A percentile compares a stretch with the other conserved stretches of the same genome.
Evolutionary conservation across 306 rosid genomes (phyloP).

Genomic region (Citrullus colocynthis): DNA sequence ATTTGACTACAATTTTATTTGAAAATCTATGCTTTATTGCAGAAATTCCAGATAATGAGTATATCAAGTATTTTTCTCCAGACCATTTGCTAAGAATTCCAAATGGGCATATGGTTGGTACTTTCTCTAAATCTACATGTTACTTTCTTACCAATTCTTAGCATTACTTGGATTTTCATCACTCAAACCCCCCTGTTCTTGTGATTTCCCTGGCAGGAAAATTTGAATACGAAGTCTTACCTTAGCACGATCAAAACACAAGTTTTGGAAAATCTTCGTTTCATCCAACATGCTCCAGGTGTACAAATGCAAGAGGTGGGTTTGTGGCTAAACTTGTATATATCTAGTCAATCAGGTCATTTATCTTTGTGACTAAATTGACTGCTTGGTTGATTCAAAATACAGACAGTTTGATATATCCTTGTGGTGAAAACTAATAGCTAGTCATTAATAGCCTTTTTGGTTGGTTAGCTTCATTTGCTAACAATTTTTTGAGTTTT

Average conservation of each 20-base stretch:
- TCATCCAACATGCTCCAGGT: conserved; percentile 90
- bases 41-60: conserved; percentile 93
- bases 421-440: neutral
- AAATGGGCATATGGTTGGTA: conserved; percentile 64
- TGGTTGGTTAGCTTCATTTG: neutral
- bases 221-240: conserved; percentile 82
- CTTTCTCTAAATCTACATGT: conserved; percentile 9
- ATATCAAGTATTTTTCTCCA: conserved; percentile 81
- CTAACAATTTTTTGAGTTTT: neutral
- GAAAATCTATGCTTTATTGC: conserved; percentile 26
- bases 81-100: conserved; percentile 83
- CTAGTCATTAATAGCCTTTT: neutral
- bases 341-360: neutral
- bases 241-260: conserved; percentile 82
- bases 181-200: conserved; percentile 3
- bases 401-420: neutral
- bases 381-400: neutral
- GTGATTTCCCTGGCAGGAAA: conserved; percentile 46
- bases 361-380: neutral
- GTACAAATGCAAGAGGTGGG: conserved; percentile 99
- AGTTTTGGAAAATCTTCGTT: conserved; percentile 85
- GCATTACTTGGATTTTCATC: neutral
- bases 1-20: neutral
- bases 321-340: neutral
- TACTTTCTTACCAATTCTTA: neutral